Conservation (phyloP, 805 yeast genomes). For the Zygotorulaspora chibaensis region DNA sequence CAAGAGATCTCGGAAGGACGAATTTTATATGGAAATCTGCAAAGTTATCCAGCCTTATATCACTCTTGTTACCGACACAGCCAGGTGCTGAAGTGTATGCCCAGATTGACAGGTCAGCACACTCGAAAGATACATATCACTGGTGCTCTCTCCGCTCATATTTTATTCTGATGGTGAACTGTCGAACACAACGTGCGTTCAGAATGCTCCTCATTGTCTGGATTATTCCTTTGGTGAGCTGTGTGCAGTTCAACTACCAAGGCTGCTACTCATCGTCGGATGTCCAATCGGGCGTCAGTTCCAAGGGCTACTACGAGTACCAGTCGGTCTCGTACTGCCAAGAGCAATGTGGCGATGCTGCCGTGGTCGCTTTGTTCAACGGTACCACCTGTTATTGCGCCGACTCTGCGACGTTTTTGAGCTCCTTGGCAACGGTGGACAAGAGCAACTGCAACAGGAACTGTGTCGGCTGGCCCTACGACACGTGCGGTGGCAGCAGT, state of each 20-base stretch:
- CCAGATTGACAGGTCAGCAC: no score
- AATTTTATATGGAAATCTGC: background rate
- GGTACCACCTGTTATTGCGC: constrained; percentile 71
- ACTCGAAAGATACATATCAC: no score
- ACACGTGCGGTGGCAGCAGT: constrained; percentile 59
- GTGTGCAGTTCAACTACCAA: constrained; percentile 20
- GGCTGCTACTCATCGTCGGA: constrained; percentile 38
- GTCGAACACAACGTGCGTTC: background rate
- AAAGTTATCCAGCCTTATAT: no score
- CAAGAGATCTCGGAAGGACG: constrained; percentile 6
- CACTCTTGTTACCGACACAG: no score
- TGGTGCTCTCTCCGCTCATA: no score
- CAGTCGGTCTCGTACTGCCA: constrained; percentile 61
- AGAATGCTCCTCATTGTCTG: background rate
- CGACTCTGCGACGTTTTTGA: constrained; percentile 24
- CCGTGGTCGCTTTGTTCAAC: constrained; percentile 47
- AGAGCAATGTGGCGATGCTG: constrained; percentile 46
- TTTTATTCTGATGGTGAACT: constrained; percentile 2
- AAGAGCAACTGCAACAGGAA: constrained; percentile 39
- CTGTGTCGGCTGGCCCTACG: constrained; percentile 62
- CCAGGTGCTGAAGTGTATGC: no score
- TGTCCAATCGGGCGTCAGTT: constrained; percentile 24
- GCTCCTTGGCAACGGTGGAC: constrained; percentile 35
- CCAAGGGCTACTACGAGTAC: constrained; percentile 47
- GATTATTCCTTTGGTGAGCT: background rate